Base-by-base conservation (phyloP, 2,329 filamentous ascomycete species). In the Fusarium sp. region DNA sequence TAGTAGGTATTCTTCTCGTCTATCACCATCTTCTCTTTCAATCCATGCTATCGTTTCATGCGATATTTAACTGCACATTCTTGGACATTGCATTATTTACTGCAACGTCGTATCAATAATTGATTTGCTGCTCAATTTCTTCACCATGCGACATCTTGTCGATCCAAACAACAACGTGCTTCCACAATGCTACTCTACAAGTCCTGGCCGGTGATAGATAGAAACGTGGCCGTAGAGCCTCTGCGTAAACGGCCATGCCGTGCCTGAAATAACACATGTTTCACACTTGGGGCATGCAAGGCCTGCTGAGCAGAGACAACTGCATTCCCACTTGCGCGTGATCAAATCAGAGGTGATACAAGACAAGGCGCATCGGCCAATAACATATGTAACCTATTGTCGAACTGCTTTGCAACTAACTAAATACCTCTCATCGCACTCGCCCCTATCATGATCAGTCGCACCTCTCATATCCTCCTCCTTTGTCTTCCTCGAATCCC, bases 381-480 rank as follows among this genome's bases (percentile, higher is more conserved):
- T 68, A 70, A 69, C 60, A 57, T 70, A 29, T 29, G 27, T 29
- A 70, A 65, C 62, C 65, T 70, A 68, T 66, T 70, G 66, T 61
- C 66, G 68, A 70, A 67, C 63, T 70, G 68, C 65, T 70, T 67
- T 62, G 51, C 59, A 70, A 63, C 66, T 57, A 69, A 62, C 66
- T 64, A 64, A 69, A 65, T 69, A 46, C 53, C 53, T 49, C 52
- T 33, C 44, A 42, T 44, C 46, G 48, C 56, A 60, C 56, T 54
- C 55, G 33, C 21, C 43, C 36, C 48, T 42, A 25, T 56, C 42
- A 38, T 49, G 42, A 41, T 27, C 48, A 46, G 50, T 51, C 59
- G 56, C 46, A 45, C 53, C 38, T 48, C 56, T 49, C 44, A 45
- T 48, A 49, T 62, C 53, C 36, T 60, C 49, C 39, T 57, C 57